Conservation (phyloP, 2,329 filamentous ascomycete species). For the Hypomyces perniciosus region DNA sequence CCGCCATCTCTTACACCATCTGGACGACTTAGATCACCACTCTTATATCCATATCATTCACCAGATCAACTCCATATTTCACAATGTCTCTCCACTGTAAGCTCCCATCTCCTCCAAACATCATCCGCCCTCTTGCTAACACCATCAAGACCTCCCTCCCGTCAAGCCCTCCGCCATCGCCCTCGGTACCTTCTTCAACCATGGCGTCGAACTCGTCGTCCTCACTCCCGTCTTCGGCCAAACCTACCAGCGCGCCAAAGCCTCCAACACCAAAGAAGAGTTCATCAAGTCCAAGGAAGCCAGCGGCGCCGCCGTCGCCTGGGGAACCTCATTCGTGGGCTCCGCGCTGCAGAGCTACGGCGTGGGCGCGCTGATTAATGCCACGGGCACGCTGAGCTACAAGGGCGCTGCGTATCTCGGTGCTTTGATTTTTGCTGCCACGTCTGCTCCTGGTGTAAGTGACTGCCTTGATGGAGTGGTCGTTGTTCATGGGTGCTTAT, state of each 20-base stretch:
- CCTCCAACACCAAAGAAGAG: conserved; percentile 91
- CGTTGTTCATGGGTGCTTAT: background rate
- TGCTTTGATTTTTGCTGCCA: conserved; percentile 84
- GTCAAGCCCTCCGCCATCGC: conserved; percentile 98
- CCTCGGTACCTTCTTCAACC: conserved; percentile 92
- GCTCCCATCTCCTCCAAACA: conserved; percentile 19
- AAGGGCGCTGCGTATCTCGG: conserved; percentile 96
- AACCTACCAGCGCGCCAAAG: conserved; percentile 88
- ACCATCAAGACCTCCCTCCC: conserved; percentile 50
- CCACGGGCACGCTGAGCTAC: conserved; percentile 90
- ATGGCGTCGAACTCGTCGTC: conserved; percentile 81
- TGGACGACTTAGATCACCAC: background rate
- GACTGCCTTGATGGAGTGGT: background rate
- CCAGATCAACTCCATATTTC: conserved; percentile 10
- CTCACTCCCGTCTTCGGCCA: conserved; percentile 87
- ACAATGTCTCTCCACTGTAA: conserved; percentile 57
- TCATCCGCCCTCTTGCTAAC: background rate
- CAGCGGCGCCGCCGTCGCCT: conserved; percentile 76
- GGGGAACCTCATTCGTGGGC: conserved; percentile 84
- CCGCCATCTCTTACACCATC: background rate
- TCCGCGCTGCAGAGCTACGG: conserved; percentile 86
- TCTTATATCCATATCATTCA: background rate
- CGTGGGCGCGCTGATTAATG: conserved; percentile 85
- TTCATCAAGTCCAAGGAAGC: conserved; percentile 93
- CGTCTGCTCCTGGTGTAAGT: conserved; percentile 75